Evolutionary conservation across 1,139 yeast species (phyloP), one percentile per base, ranked within the genome.

Genomic region (Candida freyschussii): DNA sequence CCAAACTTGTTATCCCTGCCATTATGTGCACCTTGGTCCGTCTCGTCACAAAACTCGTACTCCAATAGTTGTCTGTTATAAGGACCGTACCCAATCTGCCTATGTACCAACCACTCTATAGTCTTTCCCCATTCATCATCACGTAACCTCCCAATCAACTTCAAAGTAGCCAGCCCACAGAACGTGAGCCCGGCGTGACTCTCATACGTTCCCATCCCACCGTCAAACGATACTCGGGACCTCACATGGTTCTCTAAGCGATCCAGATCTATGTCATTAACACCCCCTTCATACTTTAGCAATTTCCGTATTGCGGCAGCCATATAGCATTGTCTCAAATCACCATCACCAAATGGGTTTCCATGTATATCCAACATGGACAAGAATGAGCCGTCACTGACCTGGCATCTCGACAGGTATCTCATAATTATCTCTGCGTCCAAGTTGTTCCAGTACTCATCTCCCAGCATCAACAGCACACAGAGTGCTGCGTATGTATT

Each of bases 131-230:
- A 64, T 12, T 42, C 44, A 3, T 38, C 36, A 1, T 37, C 27
- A 12, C 55, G 47, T 43, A 12, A 65, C 27, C 40, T 39, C 4
- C 58, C 67, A 5, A 77, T 52, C 27, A 84, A 48, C 23, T 57
- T 55, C 38, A 86, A 63, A 1, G 84, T 60, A 0, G 85, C 84
- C 24, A 91, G 50, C 0, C 86, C 96, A 59, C 97, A 89, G 52
- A 77, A 91, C 0, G 95, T 82, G 43, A 82, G 69, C 0, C 98
- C 98, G 7, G 89, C 76, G 58, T 91, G 97, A 2, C 93, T 68
- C 56, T 91, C 98, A 15, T 72, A 66, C 34, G 68, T 52, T 4
- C 81, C 77, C 28, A 76, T 52, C 0, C 96, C 97, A 2, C 97
- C 97, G 48, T 72, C 78, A 42, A 59, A 67, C 24, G 68, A 64